Base-by-base conservation (phyloP, 2,329 filamentous ascomycete species). In the Lanzia echinophila region DNA sequence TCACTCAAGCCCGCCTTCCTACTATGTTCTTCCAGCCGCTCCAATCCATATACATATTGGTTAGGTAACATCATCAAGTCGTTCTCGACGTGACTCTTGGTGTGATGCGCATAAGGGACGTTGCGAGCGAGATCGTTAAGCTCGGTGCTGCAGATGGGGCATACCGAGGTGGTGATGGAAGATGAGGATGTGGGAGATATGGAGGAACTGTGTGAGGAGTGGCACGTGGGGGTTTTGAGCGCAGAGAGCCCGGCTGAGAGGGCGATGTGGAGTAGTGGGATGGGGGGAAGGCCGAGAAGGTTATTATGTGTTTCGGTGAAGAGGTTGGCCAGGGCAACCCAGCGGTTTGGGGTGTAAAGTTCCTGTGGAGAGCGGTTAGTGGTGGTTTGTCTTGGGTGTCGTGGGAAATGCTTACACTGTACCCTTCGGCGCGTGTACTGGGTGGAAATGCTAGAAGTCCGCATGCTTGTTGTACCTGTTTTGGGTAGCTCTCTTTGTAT, bases 131-230 rank as follows among this genome's bases (percentile, higher is more conserved):
- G 79, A 65, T 91, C 88, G 69, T 97, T 97, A 53, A 99, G 81
- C 71, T 99, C 94, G 0, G 87, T 94, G 46, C 87, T 94, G 75
- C 94, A 99, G 66, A 99, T 97, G 3, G 94, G 94, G 64, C 94
- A 99, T 41, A 97, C 83, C 7, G 87, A 86, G 2, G 83, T 83
- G 51, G 60, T 68, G 66, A 65, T 58, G 12, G 61, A 64, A 15
- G 64, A 63, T 0, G 63, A 63, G 47, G 69, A 67, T 47, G 61
- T 65, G 22, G 64, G 60, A 19, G 62, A 63, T 7, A 64, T 64
- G 47, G 66, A 57, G 11, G 57, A 58, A 10, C 58, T 50, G 31
- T 66, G 60, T 2, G 60, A 57, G 1, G 86, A 87, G 72, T 97
- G 91, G 68, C 94, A 99, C 15, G 90, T 85, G 0, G 94, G 94